phyloP scores from a whole-genome alignment of 2,329 filamentous ascomycete species.

The Reticulascus tulasneorum region DNA sequence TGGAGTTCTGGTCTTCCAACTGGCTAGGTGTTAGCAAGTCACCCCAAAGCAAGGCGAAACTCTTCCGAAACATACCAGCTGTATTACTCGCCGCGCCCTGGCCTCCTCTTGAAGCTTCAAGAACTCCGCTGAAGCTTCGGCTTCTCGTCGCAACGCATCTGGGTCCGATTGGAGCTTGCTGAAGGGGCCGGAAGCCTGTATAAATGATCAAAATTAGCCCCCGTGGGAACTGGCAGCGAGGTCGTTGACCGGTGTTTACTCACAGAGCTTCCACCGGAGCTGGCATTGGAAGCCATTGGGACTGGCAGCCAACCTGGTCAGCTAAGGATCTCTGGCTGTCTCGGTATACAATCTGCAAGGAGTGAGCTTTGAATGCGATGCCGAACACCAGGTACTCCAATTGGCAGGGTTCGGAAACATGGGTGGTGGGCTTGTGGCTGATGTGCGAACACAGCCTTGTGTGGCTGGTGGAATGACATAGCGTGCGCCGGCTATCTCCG shows the following conservation, averaged over 20 bases:
- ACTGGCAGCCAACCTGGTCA: too few species aligned
- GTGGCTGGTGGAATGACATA: too few species aligned
- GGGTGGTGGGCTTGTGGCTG: too few species aligned
- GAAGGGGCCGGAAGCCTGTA: slow-evolving; percentile 31
- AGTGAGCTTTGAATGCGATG: too few species aligned
- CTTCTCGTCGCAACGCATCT: slow-evolving; percentile 32
- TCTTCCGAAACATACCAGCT: slow-evolving; percentile 25
- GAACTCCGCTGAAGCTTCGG: slow-evolving; percentile 31
- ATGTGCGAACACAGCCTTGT: too few species aligned
- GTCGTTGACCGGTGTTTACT: slow-evolving; percentile 11
- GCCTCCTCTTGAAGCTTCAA: slow-evolving; percentile 33
- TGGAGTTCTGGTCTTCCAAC: slow-evolving; percentile 14
- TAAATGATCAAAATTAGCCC: slow-evolving; percentile 16
- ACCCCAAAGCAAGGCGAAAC: too few species aligned
- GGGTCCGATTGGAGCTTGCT: slow-evolving; percentile 36
- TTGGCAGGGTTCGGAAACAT: too few species aligned
- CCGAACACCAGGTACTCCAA: too few species aligned
- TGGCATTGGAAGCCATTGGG: slow-evolving; percentile 30
- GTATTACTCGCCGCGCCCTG: slow-evolving; percentile 33
- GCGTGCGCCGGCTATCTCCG: too few species aligned
- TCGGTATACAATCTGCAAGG: too few species aligned
- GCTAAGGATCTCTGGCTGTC: too few species aligned
- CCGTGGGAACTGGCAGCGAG: not conserved
- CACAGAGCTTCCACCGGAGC: slow-evolving; percentile 25
- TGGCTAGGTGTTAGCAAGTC: slow-evolving; percentile 7